Evolutionary conservation across 306 rosid species (phyloP), one percentile per base, ranked within the genome.

Genomic region (Lathyrus oleraceus): DNA sequence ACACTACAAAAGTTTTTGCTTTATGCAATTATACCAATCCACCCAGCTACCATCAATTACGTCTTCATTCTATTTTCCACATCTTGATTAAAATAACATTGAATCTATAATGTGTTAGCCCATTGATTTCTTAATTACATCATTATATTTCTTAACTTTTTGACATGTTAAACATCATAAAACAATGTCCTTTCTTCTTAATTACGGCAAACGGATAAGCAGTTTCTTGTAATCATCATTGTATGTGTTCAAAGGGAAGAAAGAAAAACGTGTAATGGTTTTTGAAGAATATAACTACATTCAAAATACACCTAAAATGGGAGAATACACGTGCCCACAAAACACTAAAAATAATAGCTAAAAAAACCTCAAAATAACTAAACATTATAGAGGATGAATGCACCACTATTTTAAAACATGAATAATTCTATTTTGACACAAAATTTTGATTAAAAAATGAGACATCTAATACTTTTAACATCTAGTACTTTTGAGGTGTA

Each of bases 41-140:
- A 70, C 67, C 20, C 27, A 53, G 11, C 30, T 38, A 38, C 71
- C 65, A 61, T 13, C 60, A 21, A 61, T 61, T 67, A 8, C 76
- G 64, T 54, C 56, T 77, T 43, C 12, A 30, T 61, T 71, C 66
- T 23, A 64, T 77, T 77, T 53, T 71, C 56, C 69, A 71, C 68
- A 64, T 56, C 44, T 13, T 36, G 60, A 78, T 65, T 65, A 15
- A 65, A 30, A 19, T 4, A 16, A n/a, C 21, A 44, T 32, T 45
- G 14, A 36, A 57, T 17, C 47, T 72, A 66, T 65, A 30, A 39
- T 71, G 62, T 53, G 60, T 5, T 53, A 21, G 71, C 67, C 67
- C 72, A 70, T 36, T 16, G 54, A 11, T 70, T 70, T 70, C 28
- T 48, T 51, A 61, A 9, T 32, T 61, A 21, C 80, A 76, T 59